Base-by-base conservation (phyloP, 371 early-diverging fungal genomes). In the Haplosporangium sp. region DNA sequence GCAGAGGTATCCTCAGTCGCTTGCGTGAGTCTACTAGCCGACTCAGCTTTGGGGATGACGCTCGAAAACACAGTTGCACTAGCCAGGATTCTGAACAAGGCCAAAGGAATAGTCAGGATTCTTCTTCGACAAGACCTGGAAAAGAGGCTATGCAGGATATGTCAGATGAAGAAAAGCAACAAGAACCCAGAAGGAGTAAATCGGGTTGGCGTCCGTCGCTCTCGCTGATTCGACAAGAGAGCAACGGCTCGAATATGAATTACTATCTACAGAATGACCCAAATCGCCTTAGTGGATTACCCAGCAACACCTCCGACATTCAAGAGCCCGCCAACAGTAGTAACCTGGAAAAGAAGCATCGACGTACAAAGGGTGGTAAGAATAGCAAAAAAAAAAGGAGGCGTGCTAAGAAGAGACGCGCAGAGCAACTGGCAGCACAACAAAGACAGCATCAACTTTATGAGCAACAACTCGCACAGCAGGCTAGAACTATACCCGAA, bases 161-260 rank as follows among this genome's bases (percentile, higher is more conserved):
- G 34, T 71, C 77, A 5, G 77, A 76, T 34, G 71, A 76, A 34
- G 77, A 77, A 8, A 60, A 58, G 42, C 72, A 61, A 15, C 63
- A 55, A 40, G 74, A 73, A 55, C 74, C 73, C 5, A 55, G 78
- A 44, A 69, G 58, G 63, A 70, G 74, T 47, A 56, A 70, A 27
- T 73, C 78, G 6, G 65, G 70, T 45, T 78, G 78, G 78, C 73
- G 78, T 42, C 78, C 78, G 2, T 78, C 78, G 13, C 58, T 78
- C 0, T 78, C 78, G 15, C 27, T 78, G 58, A 78, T 78, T 50
- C 73, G 78, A 37, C 78, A 78, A 44, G 78, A 73, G 66, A 78
- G 74, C 48, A 69, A 37, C 27, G 53, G 39, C 27, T 78, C 79
- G 6, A 64, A 60, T 40, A 39, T 37, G 17, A 64, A 61, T 35